These are phyloP conservation scores for Sugiyamaella mastotermitis DNA, from an alignment of 805 yeast species.

Conservation along the genomic window DNA sequence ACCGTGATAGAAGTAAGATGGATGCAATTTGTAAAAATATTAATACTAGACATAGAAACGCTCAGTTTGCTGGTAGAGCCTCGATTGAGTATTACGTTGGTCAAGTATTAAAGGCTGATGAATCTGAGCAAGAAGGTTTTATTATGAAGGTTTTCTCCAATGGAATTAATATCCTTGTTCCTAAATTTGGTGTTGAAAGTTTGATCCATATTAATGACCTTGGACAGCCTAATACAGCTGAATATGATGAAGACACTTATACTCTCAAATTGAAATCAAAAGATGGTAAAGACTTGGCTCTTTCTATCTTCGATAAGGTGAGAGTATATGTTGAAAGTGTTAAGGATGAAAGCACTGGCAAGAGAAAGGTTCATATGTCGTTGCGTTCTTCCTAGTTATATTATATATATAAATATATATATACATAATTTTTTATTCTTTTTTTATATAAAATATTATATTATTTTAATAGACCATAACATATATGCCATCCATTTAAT, in stretches of 20 bases:
- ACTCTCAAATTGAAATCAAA: slow-evolving; percentile 51
- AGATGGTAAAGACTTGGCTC: slow-evolving; percentile 39
- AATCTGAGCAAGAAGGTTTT: slow-evolving; percentile 78
- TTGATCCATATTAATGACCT: slow-evolving; percentile 75
- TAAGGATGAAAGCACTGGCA: slow-evolving; percentile 82
- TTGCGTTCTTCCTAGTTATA: slow-evolving; percentile 13
- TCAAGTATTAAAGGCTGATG: slow-evolving; percentile 86
- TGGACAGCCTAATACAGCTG: slow-evolving; percentile 53
- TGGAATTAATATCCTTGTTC: slow-evolving; percentile 92
- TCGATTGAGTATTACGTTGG: slow-evolving; percentile 97
- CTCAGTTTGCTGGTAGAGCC: slow-evolving; percentile 98
- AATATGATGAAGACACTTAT: slow-evolving; percentile 73
- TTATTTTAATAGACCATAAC: no score
- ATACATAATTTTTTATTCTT: slow-evolving; percentile 5
- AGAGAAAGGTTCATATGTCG: slow-evolving; percentile 77
- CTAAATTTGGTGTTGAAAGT: slow-evolving; percentile 94
- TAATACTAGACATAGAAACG: slow-evolving; percentile 91
- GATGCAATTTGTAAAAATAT: slow-evolving; percentile 83
- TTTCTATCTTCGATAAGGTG: slow-evolving; percentile 80
- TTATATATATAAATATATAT: slow-evolving; percentile 6
- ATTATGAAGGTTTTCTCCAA: slow-evolving; percentile 88
- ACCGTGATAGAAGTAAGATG: slow-evolving; percentile 86
- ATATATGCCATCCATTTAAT: slow-evolving; percentile 43
- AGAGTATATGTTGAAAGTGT: slow-evolving; percentile 75
- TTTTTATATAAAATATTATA: not conserved